Conservation (phyloP, 2,329 filamentous ascomycete species). For the Ophiostoma tasmaniense region DNA sequence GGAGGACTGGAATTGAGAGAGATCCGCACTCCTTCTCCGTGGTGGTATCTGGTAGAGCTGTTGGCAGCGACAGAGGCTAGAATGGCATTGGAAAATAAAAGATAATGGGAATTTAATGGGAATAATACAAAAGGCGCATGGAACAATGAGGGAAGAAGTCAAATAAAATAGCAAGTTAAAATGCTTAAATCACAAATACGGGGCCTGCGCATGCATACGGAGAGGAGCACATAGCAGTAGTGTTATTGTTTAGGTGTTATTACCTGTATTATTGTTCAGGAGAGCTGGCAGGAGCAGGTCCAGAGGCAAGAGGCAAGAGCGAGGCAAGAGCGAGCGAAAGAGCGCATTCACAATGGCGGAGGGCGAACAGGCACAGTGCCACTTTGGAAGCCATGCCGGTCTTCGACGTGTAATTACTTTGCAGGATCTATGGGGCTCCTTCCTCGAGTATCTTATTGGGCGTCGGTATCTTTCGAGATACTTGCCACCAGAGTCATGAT, state of each 20-base stretch:
- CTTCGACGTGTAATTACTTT: too few relatives aligned
- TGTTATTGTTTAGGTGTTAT: neutral
- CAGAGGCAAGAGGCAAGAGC: neutral
- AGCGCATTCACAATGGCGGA: neutral
- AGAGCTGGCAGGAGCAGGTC: neutral
- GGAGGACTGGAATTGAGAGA: constrained; percentile 4
- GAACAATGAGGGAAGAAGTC: neutral
- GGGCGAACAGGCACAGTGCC: too few relatives aligned
- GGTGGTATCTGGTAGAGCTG: neutral
- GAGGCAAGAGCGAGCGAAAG: neutral
- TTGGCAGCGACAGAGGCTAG: neutral
- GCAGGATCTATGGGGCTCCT: neutral
- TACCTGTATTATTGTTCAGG: neutral
- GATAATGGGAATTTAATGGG: neutral
- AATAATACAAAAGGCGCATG: neutral
- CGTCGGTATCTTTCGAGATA: neutral
- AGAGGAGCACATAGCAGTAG: neutral
- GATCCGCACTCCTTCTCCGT: neutral
- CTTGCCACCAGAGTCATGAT: too few relatives aligned
- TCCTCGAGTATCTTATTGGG: neutral
- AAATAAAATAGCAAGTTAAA: neutral
- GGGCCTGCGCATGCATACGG: neutral
- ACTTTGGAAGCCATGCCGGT: too few relatives aligned
- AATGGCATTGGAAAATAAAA: neutral
- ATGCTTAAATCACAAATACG: neutral